Percentiles rank a stretch among this genome's conserved stretches.
phyloP scores from a whole-genome alignment of 768 basidiomycete species.

The Psilocybe tampanensis region DNA sequence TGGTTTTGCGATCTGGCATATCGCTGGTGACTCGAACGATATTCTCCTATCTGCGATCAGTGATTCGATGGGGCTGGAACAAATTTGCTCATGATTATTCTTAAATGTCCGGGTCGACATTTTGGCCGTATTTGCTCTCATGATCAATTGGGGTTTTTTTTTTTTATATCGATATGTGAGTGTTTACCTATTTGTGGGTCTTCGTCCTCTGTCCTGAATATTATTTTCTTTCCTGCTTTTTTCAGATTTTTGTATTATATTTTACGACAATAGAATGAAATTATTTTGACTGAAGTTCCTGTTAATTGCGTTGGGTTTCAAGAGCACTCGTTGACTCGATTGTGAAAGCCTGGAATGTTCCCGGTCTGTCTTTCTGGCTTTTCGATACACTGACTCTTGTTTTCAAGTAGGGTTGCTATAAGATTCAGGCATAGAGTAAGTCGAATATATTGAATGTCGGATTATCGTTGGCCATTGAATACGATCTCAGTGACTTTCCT shows the following conservation, averaged over 20 bases:
- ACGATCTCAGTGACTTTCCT: neutral
- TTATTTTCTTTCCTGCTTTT: too few relatives aligned
- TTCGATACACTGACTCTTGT: too few relatives aligned
- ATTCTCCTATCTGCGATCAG: conserved; percentile 60
- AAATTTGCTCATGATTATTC: conserved; percentile 13
- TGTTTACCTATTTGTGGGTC: neutral
- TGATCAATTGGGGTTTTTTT: neutral
- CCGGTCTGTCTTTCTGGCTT: too few relatives aligned
- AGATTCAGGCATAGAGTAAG: too few relatives aligned
- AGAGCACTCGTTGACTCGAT: too few relatives aligned
- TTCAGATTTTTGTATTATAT: neutral
- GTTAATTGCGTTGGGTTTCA: too few relatives aligned
- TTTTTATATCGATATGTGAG: neutral
- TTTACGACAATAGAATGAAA: neutral
- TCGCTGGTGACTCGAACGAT: conserved; percentile 60
- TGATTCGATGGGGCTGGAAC: conserved; percentile 32
- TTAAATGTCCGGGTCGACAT: neutral
- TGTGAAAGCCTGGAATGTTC: too few relatives aligned
- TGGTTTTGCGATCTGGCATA: conserved; percentile 73
- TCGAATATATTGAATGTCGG: too few relatives aligned
- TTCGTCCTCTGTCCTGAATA: too few relatives aligned
- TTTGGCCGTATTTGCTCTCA: neutral
- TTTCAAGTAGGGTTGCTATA: too few relatives aligned
- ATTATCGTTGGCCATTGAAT: neutral
- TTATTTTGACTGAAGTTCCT: too few relatives aligned